These are phyloP conservation scores for Torrubiellomyces zombiae DNA, from an alignment of 2,329 filamentous ascomycete species.

Conservation along the genomic window DNA sequence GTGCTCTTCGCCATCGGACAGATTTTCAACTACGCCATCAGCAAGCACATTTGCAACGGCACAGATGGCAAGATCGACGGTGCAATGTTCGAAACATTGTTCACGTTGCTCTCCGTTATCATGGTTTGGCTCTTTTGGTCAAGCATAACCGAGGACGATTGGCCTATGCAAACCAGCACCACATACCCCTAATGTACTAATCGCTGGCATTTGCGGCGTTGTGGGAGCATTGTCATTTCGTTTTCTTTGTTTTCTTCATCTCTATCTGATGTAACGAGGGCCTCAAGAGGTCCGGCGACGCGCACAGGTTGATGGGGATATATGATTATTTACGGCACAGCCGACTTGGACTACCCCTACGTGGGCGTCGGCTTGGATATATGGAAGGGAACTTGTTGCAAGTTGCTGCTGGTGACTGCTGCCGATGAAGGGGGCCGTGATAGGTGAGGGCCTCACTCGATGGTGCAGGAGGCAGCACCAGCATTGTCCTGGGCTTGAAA, in stretches of 20 bases:
- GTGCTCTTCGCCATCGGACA: constrained; percentile 83
- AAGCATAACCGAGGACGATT: constrained; percentile 97
- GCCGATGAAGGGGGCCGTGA: too few species aligned
- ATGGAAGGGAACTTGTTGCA: too few species aligned
- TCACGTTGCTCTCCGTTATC: constrained; percentile 71
- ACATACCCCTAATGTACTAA: constrained; percentile 20
- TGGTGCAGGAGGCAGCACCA: too few species aligned
- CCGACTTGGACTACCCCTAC: too few species aligned
- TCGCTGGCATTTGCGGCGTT: too few species aligned
- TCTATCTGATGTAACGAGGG: constrained; percentile 3
- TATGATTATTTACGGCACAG: not conserved
- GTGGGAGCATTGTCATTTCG: constrained; percentile 4
- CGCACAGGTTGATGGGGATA: constrained; percentile 4
- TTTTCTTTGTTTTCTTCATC: constrained; percentile 5
- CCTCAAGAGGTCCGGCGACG: constrained; percentile 5
- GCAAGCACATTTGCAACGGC: constrained; percentile 74
- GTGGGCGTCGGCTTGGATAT: too few species aligned
- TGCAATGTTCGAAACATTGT: constrained; percentile 80
- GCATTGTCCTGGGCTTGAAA: too few species aligned
- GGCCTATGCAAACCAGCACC: constrained; percentile 45
- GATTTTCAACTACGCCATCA: constrained; percentile 91
- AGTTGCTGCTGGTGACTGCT: too few species aligned
- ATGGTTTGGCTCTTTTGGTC: constrained; percentile 94
- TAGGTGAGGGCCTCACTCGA: too few species aligned
- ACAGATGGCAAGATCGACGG: constrained; percentile 80